These are phyloP conservation scores for Candida sphagnicola DNA, from an alignment of 805 yeast species.

Conservation along the genomic window DNA sequence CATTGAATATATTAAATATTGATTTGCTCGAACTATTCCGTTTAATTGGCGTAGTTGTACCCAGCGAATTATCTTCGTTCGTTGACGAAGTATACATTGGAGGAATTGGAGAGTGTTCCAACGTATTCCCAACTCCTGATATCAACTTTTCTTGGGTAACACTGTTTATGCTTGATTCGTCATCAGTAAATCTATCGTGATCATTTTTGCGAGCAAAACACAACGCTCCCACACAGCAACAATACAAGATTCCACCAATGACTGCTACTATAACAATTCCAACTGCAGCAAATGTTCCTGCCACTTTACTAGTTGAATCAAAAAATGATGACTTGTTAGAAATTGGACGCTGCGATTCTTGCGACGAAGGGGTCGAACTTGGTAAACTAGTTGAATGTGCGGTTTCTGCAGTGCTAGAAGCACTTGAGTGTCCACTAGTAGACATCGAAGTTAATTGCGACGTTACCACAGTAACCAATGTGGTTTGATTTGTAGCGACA, in stretches of 20 bases:
- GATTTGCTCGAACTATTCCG: constrained; percentile 34
- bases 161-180: constrained; percentile 24
- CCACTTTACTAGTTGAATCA: constrained; percentile 70
- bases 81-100: constrained; percentile 5
- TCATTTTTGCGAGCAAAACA: constrained; percentile 8
- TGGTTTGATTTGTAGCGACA: background rate
- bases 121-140: constrained; percentile 2
- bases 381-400: constrained; percentile 20
- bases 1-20: constrained; percentile 22
- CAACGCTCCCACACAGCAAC: constrained; percentile 25
- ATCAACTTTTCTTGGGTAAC: constrained; percentile 16
- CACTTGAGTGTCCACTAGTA: background rate
- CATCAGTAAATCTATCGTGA: constrained; percentile 31
- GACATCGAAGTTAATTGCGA: constrained; percentile 15
- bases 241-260: constrained; percentile 38
- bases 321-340: constrained; percentile 44
- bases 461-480: constrained; percentile 6
- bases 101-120: constrained; percentile 8
- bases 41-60: constrained; percentile 16
- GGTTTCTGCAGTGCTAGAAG: constrained; percentile 13
- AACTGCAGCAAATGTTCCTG: constrained; percentile 80
- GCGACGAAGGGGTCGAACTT: constrained; percentile 11
- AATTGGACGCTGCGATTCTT: constrained; percentile 13
- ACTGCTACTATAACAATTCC: constrained; percentile 56
- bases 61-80: constrained; percentile 2